Evolutionary conservation across 257 asterid species (phyloP), one percentile per base, ranked within the genome.

Genomic region (Echites panduratus): DNA sequence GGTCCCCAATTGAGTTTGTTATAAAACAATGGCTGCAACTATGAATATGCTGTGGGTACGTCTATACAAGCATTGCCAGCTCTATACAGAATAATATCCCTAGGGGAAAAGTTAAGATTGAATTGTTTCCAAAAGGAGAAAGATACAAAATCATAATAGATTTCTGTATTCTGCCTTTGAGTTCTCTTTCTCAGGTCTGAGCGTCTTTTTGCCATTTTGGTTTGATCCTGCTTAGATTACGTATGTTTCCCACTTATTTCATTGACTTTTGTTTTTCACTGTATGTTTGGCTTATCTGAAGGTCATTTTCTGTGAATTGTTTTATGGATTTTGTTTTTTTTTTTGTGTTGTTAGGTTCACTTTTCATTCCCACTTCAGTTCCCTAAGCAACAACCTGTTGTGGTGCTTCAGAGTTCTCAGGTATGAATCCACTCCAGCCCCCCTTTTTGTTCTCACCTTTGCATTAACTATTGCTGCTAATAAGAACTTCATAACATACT

Each of bases 391-490:
- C 86, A 81, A 75, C 96, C 97, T 45, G 58, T 78, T 80, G n/a
- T 92, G 84, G 40, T 82, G 72, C 89, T 95, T 66, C 98, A 90
- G 79, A 95, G 99, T 83, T 83, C 92, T 54, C 97, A 90, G 92
- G 98, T 89, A 78, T 29, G 45, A 54, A 50, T 44, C 64, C 17
- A 41, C 17, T 40, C 16, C 13, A 62, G 1, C 26, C 68, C 44
- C 27, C 13, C 68, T 40, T n/a, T 16, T 59, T 13, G n/a, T 63
- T 63, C 2, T 26, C 40, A 57, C 19, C 26, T 57, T 57, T 57
- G 64, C 64, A 40, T 40, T 40, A 24, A 26, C 13, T 27, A 35
- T 19, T 19, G 40, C 20, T 58, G 8, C 65, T 26, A 13, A 19
- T 7, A 29, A 62, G 45, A 62, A 0, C 17, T 62, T 35, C 8